phyloP scores from a whole-genome alignment of 305 asterid species.

The Solanum aculeatissimum region DNA sequence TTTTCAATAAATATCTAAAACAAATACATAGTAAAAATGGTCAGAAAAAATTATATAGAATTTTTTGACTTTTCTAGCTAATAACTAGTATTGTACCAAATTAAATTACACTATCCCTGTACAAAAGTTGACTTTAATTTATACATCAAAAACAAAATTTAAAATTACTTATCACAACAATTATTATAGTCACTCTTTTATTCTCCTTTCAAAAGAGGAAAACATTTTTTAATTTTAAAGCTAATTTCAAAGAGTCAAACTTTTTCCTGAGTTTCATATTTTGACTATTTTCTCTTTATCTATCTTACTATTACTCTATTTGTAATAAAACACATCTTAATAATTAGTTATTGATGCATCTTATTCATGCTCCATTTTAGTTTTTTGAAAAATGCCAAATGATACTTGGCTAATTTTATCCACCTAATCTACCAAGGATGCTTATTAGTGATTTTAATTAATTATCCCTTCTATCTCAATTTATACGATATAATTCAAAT shows the following conservation, averaged over 20 bases:
- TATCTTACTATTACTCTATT: too few relatives aligned
- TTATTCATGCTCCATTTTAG: not conserved
- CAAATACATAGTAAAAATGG: not conserved
- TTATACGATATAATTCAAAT: too few relatives aligned
- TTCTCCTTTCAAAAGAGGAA: not conserved
- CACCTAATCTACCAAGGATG: not conserved
- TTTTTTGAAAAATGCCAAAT: too few relatives aligned
- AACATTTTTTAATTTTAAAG: not conserved
- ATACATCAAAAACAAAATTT: not conserved
- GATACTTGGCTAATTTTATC: too few relatives aligned
- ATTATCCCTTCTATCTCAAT: too few relatives aligned
- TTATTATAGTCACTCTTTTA: not conserved
- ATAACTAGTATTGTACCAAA: not conserved
- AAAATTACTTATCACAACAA: not conserved
- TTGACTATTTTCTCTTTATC: too few relatives aligned
- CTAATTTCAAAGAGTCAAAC: not conserved
- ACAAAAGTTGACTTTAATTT: not conserved
- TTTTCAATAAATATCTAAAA: not conserved
- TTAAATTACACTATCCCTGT: not conserved
- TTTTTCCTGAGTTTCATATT: too few relatives aligned
- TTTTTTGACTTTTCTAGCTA: not conserved
- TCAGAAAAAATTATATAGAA: too few relatives aligned
- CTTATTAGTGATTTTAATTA: not conserved
- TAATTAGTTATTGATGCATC: not conserved
- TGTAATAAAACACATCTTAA: not conserved